Conservation (phyloP, 2,329 filamentous ascomycete genomes). For the Alternaria sp. region DNA sequence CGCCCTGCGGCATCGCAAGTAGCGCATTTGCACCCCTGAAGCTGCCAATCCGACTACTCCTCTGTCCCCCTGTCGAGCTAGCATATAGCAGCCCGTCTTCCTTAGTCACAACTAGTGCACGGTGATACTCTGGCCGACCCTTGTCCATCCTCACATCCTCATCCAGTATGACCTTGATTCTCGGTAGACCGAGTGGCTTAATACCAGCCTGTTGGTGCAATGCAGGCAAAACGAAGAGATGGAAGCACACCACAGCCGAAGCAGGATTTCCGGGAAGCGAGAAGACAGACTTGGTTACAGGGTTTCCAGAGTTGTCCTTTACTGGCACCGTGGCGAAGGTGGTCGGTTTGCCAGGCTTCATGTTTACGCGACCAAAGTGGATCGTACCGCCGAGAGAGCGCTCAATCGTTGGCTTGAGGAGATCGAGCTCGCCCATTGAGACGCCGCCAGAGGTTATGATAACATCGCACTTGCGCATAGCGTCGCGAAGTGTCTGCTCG, state of each 20-base stretch:
- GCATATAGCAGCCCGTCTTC: constrained; percentile 75
- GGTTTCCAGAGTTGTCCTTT: constrained; percentile 62
- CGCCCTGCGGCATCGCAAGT: constrained; percentile 74
- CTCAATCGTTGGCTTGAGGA: constrained; percentile 96
- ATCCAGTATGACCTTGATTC: constrained; percentile 73
- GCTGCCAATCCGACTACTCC: constrained; percentile 90
- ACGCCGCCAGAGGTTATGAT: constrained; percentile 94
- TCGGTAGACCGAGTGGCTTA: constrained; percentile 72
- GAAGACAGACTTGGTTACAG: constrained; percentile 78
- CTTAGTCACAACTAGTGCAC: constrained; percentile 74
- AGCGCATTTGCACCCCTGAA: constrained; percentile 88
- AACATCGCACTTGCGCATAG: constrained; percentile 78
- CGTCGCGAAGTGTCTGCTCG: constrained; percentile 78
- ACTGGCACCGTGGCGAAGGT: constrained; percentile 90
- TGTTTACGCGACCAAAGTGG: constrained; percentile 93
- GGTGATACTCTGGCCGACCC: constrained; percentile 86
- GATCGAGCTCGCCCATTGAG: constrained; percentile 96
- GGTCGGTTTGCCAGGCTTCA: constrained; percentile 98
- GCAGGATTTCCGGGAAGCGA: constrained; percentile 94
- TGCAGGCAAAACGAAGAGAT: constrained; percentile 90
- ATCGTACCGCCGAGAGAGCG: constrained; percentile 88
- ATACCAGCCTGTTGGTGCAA: constrained; percentile 81
- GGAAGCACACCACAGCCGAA: constrained; percentile 89
- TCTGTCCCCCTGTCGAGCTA: constrained; percentile 85
- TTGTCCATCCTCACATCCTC: constrained; percentile 79